A percentile compares a stretch with the other conserved stretches of the same genome.
Conservation (phyloP, 345 rosid genomes). For the Camelina sativa region DNA sequence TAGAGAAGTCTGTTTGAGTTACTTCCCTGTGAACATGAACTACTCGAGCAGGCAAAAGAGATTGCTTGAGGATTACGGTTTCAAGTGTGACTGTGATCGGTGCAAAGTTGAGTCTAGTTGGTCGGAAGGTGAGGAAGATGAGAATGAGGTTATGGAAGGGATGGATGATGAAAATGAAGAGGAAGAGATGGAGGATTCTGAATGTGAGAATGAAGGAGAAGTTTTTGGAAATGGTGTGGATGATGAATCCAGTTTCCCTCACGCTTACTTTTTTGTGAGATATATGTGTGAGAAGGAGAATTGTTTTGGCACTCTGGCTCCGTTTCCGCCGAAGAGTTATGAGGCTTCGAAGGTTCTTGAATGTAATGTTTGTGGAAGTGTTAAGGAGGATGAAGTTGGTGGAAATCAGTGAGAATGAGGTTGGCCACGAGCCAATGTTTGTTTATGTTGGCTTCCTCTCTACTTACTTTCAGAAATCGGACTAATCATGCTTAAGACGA, state of each 20-base stretch:
- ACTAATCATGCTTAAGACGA: background rate
- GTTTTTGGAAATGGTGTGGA: conserved; percentile 33
- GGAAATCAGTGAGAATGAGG: conserved; percentile 11
- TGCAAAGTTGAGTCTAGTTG: conserved; percentile 89
- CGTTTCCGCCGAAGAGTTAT: conserved; percentile 54
- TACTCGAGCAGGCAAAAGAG: conserved; percentile 63
- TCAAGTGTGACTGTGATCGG: conserved; percentile 76
- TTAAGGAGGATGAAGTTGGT: conserved; percentile 53
- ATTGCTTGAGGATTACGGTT: conserved; percentile 78
- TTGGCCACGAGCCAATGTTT: background rate
- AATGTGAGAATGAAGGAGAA: conserved; percentile 26
- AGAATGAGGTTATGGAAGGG: conserved; percentile 44
- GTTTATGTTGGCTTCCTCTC: background rate
- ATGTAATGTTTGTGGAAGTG: conserved; percentile 83
- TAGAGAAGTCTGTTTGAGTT: conserved; percentile 89
- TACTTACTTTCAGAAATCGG: background rate
- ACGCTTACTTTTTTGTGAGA: conserved; percentile 77
- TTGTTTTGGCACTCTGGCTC: conserved; percentile 86
- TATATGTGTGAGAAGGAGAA: conserved; percentile 71
- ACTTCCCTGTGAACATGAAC: conserved; percentile 81
- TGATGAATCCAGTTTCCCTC: conserved; percentile 62
- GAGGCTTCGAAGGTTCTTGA: conserved; percentile 60
- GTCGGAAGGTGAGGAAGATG: conserved; percentile 69
- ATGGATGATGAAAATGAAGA: conserved; percentile 52
- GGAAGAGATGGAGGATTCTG: conserved; percentile 46